Conservation (phyloP, 306 rosid species). For the Coriaria nepalensis region DNA sequence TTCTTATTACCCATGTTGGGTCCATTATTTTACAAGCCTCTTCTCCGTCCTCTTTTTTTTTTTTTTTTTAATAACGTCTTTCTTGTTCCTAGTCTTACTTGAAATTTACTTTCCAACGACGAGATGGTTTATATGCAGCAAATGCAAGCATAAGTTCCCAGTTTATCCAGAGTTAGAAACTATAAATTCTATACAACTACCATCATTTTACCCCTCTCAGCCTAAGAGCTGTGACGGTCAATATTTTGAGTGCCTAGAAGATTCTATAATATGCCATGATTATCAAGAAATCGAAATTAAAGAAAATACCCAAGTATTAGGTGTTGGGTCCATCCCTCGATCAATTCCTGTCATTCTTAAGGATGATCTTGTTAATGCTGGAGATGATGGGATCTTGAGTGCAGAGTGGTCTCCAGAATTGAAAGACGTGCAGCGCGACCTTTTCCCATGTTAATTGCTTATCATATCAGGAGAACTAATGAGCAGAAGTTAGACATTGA, state of each 20-base stretch:
- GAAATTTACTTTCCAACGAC: not conserved
- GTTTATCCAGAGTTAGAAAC: conserved; percentile 89
- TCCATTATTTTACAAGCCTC: not conserved
- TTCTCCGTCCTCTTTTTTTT: not conserved
- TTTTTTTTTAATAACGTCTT: not conserved
- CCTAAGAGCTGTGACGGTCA: conserved; percentile 65
- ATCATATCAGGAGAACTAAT: conserved; percentile 75
- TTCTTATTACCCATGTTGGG: not conserved
- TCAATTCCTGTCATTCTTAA: conserved; percentile 69
- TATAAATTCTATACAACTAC: conserved; percentile 62
- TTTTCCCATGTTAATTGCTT: conserved; percentile 77
- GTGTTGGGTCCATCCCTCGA: conserved; percentile 96
- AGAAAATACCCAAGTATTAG: conserved; percentile 76
- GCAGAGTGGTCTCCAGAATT: conserved; percentile 94
- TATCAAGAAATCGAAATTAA: conserved; percentile 93
- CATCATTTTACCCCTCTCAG: conserved; percentile 62
- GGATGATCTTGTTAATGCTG: conserved; percentile 96
- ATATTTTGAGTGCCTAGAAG: conserved; percentile 57
- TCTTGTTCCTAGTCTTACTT: not conserved
- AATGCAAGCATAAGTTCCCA: too few species aligned
- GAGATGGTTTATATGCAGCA: too few species aligned
- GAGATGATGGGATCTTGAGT: conserved; percentile 89
- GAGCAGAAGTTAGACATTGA: conserved; percentile 65
- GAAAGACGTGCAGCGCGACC: conserved; percentile 89
- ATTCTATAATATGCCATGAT: conserved; percentile 75